These are phyloP conservation scores for Hypoxylon sp. DNA, from an alignment of 2,329 filamentous ascomycete genomes.

Conservation along the genomic window DNA sequence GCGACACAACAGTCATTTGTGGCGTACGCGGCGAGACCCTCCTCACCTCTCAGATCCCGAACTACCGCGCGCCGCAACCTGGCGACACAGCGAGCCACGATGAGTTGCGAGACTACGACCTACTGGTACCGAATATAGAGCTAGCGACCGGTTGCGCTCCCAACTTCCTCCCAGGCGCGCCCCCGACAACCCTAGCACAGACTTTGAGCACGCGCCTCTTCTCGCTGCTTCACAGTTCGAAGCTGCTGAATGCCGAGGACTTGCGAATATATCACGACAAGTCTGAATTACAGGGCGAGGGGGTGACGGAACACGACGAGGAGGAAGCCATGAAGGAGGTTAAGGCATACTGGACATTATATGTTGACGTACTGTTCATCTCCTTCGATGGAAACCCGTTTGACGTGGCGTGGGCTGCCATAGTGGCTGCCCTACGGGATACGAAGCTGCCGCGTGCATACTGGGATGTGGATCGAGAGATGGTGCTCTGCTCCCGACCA, in stretches of 20 bases:
- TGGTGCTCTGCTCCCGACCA: slow-evolving; percentile 75
- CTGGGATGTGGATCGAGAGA: slow-evolving; percentile 86
- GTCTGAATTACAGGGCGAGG: slow-evolving; percentile 48
- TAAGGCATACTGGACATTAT: slow-evolving; percentile 94
- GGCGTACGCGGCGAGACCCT: slow-evolving; percentile 90
- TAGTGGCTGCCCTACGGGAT: slow-evolving; percentile 83
- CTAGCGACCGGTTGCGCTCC: slow-evolving; percentile 91
- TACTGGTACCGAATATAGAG: slow-evolving; percentile 94
- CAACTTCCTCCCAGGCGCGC: slow-evolving; percentile 83
- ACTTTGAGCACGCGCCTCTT: slow-evolving; percentile 84
- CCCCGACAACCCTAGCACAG: slow-evolving; percentile 84
- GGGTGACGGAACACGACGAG: slow-evolving; percentile 42
- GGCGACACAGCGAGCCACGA: slow-evolving; percentile 50
- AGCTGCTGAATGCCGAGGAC: slow-evolving; percentile 74
- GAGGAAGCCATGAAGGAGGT: slow-evolving; percentile 59
- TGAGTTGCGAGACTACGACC: slow-evolving; percentile 72
- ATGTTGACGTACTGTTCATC: slow-evolving; percentile 95
- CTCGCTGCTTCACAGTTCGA: slow-evolving; percentile 78
- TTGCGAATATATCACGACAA: slow-evolving; percentile 74
- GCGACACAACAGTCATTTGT: slow-evolving; percentile 94
- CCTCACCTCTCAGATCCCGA: slow-evolving; percentile 78
- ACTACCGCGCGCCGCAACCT: slow-evolving; percentile 64
- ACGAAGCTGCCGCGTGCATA: slow-evolving; percentile 81
- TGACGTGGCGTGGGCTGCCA: slow-evolving; percentile 88
- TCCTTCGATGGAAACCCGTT: slow-evolving; percentile 93